phyloP scores from a whole-genome alignment of 768 basidiomycete species.

The Strobilomyces dryophilus region DNA sequence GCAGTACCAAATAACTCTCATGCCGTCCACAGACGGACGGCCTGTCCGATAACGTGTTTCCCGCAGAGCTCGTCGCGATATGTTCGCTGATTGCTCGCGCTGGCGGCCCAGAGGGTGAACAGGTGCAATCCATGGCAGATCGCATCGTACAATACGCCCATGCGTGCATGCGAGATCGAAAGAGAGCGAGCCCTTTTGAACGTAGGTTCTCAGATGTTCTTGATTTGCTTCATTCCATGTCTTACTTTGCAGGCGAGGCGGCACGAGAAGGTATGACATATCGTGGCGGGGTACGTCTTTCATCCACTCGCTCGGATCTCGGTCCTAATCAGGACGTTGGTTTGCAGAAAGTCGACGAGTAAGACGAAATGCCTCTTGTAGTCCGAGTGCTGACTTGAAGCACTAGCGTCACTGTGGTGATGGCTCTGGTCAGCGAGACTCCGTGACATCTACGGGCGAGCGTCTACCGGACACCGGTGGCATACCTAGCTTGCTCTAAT shows the following conservation, averaged over 20 bases:
- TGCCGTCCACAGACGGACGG: slow-evolving; percentile 44
- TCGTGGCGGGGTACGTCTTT: slow-evolving; percentile 66
- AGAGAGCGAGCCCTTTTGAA: slow-evolving; percentile 70
- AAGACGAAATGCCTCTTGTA: slow-evolving; percentile 25
- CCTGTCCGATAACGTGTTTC: slow-evolving; percentile 56
- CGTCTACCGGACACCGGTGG: neutral
- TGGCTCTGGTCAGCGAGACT: slow-evolving; percentile 65
- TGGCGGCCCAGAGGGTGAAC: slow-evolving; percentile 51
- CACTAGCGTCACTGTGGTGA: slow-evolving; percentile 64
- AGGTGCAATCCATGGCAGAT: slow-evolving; percentile 70
- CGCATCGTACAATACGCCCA: slow-evolving; percentile 66
- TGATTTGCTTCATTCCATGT: slow-evolving; percentile 3
- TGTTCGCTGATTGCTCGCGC: slow-evolving; percentile 61
- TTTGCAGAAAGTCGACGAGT: slow-evolving; percentile 77
- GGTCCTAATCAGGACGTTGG: slow-evolving; percentile 4
- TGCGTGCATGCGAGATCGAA: slow-evolving; percentile 64
- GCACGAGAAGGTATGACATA: slow-evolving; percentile 60
- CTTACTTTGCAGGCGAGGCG: slow-evolving; percentile 47
- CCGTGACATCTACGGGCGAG: slow-evolving; percentile 25
- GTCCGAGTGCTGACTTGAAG: slow-evolving; percentile 9
- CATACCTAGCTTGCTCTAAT: neutral
- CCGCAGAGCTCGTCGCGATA: slow-evolving; percentile 64
- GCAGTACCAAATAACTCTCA: slow-evolving; percentile 3
- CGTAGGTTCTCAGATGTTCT: slow-evolving; percentile 38
- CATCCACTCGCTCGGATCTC: slow-evolving; percentile 1